Evolutionary conservation across 108 stramenopile species (phyloP), one percentile per base, ranked within the genome.

Genomic region (Licmophora abbreviata): DNA sequence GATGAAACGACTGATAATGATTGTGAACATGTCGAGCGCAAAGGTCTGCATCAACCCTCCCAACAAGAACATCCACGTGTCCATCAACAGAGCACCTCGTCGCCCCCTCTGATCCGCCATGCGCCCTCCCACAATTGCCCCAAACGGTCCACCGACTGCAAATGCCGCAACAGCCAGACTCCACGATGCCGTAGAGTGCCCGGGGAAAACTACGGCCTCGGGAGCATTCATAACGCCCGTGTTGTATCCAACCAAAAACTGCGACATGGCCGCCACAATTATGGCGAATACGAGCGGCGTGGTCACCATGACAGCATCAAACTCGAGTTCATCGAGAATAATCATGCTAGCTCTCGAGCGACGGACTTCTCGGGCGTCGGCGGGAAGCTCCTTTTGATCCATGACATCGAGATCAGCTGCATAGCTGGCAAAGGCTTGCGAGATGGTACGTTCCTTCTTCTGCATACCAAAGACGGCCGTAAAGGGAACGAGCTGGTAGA

Each of bases 191-290:
- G 84, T 84, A 15, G 71, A 64, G 48, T 88, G 86, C 5, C 81
- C 86, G 36, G 86, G 91, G 45, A 93, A 93, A 17, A 87, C 85
- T 34, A 77, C 80, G 7, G 68, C 69, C 45, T 71, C 79, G 24
- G 85, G 81, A 12, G 91, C 76, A 71, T 93, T 93, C 83, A 93
- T 87, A 23, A 88, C 91, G 24, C 76, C 64, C 5, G 77, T 82
- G 35, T 82, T 84, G 64, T 82, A 83, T 29, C 91, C 91, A n/a
- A 76, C 83, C 42, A 84, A 57, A 58, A 91, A 91, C 64, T 86
- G 81, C 44, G 58, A 66, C 44, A 72, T 34, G 11, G 74, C 66
- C 12, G 82, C 74, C 11, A 69, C 77, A 35, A 85, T 41, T 22
- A 85, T 74, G 26, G 88, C 83, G 60, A 83, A 90, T 21, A 90